Evolutionary conservation across 495 filamentous ascomycete species (phyloP), one percentile per base, ranked within the genome.

Genomic region (Corynascus novoguineensis): DNA sequence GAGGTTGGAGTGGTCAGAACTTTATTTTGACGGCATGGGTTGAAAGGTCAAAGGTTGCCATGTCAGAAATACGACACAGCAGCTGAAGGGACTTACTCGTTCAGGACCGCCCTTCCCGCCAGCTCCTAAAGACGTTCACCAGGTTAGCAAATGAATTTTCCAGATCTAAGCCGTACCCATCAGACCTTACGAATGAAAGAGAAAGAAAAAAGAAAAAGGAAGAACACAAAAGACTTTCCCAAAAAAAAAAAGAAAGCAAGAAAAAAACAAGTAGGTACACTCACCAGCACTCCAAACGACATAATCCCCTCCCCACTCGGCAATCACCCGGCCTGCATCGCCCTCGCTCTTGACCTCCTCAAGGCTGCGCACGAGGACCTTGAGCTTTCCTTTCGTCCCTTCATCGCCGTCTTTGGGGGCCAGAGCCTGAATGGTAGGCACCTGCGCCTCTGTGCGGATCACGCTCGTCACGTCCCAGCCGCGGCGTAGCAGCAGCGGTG

Each of bases 261-360:
- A 21, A 17, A 11, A 35, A 44, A 14, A 24, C 10, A 21, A 41
- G 17, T 17, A 7, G 11, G 1, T 0, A 32, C 4, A 37, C 73
- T 40, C 69, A 85, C 86, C 88, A 34, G 90, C 90, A 64, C 83
- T 83, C 84, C 84, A 95, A 45, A 92, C 80, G 10, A 95, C 84
- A 67, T 86, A 90, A 58, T 88, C 82, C 0, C 83, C 80, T 9
- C 51, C 51, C 38, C 80, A 78, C 32, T 78, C 66, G 15, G 86
- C 80, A 27, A 90, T 63, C 60, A 90, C 75, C 53, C 69, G 70
- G 62, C 81, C 73, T 2, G 86, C 88, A 61, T 88, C 81, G 4
- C 64, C 71, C 5, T 82, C 76, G 34, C 71, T 83, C 60, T 83
- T 84, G 15, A 90, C 74, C 24, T 86, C 84, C 24, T 91, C 87